Evolutionary conservation across 495 filamentous ascomycete genomes (phyloP), one percentile per base, ranked within the genome.

Genomic region (Lophiotrema nucula): DNA sequence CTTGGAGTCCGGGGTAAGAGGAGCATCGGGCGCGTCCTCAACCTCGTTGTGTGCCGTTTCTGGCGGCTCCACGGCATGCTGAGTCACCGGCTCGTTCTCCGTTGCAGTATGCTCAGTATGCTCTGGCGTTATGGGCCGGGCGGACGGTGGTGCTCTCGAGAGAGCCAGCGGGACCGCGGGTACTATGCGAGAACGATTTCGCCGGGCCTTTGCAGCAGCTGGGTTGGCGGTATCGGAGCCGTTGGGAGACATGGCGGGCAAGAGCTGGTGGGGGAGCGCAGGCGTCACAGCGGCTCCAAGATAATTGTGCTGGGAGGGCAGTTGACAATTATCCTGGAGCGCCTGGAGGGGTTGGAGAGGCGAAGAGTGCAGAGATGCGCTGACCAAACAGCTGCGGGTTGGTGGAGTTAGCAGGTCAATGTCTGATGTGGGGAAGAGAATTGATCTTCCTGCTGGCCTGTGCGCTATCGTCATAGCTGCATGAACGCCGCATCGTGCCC

Each of bases 261-360:
- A 15, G 35, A 18, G 37, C n/a, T 22, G 23, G 38, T 18, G 13
- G 49, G 27, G 23, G 33, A 47, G 23, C 16, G 24, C 13, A 26
- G 43, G 21, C 48, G 47, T 47, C 18, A 47, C 48, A 62, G 57
- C 57, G 56, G 48, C 66, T 69, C 66, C 66, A 69, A 66, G 60
- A 66, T 64, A 69, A 69, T 66, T 60, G 53, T 52, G 48, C 45
- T n/a, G 13, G 31, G 31, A 8, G 25, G 5, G 18, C 26, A 26
- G 35, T 16, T 21, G 56, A 31, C 59, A 69, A 69, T 69, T 69
- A 66, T 64, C 66, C 64, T 66, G 63, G 66, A 69, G 66, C 53
- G 66, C 66, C 56, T 43, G 22, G 55, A 15, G 39, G 51, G 47
- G 43, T n/a, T 13, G 16, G 50, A 19, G 39, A 49, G 47, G 53